Conservation (phyloP, 2,329 filamentous ascomycete species). For the Cordyceps sp. region DNA sequence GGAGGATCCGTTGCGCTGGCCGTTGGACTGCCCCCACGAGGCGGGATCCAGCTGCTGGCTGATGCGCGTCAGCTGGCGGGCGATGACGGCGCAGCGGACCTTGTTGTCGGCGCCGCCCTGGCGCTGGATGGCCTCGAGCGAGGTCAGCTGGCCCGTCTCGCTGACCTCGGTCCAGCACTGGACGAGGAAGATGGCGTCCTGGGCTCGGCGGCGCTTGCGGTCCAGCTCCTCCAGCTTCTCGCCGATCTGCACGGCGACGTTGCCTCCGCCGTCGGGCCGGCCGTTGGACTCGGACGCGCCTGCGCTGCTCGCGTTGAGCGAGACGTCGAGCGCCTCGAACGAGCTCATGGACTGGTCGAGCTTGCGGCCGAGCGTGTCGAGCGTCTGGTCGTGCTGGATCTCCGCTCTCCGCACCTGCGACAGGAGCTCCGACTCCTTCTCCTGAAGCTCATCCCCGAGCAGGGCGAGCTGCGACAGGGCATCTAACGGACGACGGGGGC, state of each 20-base stretch:
- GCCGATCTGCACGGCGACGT: conserved; percentile 86
- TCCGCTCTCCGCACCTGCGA: conserved; percentile 85
- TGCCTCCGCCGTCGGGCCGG: conserved; percentile 48
- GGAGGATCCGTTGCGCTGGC: conserved; percentile 29
- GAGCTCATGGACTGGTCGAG: conserved; percentile 83
- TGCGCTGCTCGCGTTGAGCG: conserved; percentile 47
- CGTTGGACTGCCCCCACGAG: conserved; percentile 51
- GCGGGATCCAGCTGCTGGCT: conserved; percentile 74
- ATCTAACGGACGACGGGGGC: conserved; percentile 19
- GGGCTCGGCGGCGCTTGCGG: conserved; percentile 71
- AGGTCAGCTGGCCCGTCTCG: conserved; percentile 70
- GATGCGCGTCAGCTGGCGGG: conserved; percentile 83
- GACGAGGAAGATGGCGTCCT: conserved; percentile 89
- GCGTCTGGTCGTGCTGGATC: conserved; percentile 77
- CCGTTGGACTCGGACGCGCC: conserved; percentile 15
- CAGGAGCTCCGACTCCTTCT: conserved; percentile 77
- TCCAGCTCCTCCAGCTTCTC: conserved; percentile 89
- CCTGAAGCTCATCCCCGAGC: conserved; percentile 70
- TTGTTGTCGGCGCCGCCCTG: conserved; percentile 82
- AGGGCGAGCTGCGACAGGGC: conserved; percentile 50
- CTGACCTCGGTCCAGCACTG: conserved; percentile 95
- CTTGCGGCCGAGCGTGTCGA: conserved; percentile 74
- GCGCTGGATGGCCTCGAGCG: conserved; percentile 75
- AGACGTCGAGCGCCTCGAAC: conserved; percentile 79
- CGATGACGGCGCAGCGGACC: conserved; percentile 84